These are phyloP conservation scores for Casuarina equisetifolia DNA, from an alignment of 306 rosid species.

Conservation along the genomic window DNA sequence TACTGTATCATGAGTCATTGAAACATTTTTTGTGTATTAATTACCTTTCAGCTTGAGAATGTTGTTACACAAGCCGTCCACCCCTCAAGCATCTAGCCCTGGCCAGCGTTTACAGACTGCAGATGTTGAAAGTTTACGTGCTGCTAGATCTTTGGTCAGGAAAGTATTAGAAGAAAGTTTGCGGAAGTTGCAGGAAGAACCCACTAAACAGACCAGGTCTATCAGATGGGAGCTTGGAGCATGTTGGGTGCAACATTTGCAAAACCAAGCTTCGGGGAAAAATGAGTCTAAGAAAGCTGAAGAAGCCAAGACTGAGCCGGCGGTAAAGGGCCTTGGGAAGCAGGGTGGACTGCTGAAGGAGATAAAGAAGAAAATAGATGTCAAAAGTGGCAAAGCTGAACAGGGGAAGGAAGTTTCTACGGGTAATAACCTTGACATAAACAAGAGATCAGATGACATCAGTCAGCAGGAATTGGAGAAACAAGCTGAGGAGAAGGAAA, in stretches of 20 bases:
- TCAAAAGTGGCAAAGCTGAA: slow-evolving; percentile 58
- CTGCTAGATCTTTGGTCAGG: slow-evolving; percentile 60
- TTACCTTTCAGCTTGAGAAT: slow-evolving; percentile 72
- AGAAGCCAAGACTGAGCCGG: slow-evolving; percentile 74
- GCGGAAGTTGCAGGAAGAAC: slow-evolving; percentile 68
- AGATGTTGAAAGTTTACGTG: slow-evolving; percentile 50
- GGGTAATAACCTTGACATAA: slow-evolving; percentile 37
- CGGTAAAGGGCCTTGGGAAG: slow-evolving; percentile 95
- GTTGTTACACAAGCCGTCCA: slow-evolving; percentile 69
- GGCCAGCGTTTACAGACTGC: slow-evolving; percentile 49
- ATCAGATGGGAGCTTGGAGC: slow-evolving; percentile 99
- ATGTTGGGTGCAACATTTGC: slow-evolving; percentile 97
- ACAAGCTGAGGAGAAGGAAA: slow-evolving; percentile 68
- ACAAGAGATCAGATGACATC: slow-evolving; percentile 46
- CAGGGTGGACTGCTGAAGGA: slow-evolving; percentile 95
- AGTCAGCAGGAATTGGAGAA: slow-evolving; percentile 61
- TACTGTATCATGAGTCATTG: slow-evolving; percentile 25
- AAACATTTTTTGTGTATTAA: slow-evolving; percentile 25
- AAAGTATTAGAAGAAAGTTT: slow-evolving; percentile 74
- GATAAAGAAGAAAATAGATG: slow-evolving; percentile 77
- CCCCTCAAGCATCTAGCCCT: slow-evolving; percentile 50
- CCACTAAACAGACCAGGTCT: slow-evolving; percentile 48
- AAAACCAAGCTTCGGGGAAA: slow-evolving; percentile 80
- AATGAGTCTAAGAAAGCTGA: slow-evolving; percentile 68
- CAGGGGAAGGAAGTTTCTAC: slow-evolving; percentile 52